Evolutionary conservation across 192 early-diverging fungal species (phyloP), one percentile per base, ranked within the genome.

Genomic region (Coemansia sp.): DNA sequence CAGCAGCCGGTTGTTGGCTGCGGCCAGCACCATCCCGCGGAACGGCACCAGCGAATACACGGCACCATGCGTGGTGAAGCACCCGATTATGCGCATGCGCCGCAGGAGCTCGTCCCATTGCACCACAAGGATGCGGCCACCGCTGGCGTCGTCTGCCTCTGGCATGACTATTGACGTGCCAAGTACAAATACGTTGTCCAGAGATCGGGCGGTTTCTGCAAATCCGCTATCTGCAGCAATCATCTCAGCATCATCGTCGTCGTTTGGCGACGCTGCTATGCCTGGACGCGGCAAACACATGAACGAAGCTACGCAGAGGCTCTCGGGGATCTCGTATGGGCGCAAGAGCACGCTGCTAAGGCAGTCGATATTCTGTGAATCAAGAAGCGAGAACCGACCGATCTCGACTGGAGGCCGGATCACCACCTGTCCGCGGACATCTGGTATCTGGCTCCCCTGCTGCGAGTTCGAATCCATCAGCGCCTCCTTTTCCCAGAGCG

Each of bases 51-150:
- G 39, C 12, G 69, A 63, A 39, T 91, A 94, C 3, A 91, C 89
- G 1, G 85, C 84, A 0, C 94, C 95, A 23, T 70, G 68, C 0
- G 88, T 79, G n/a, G 72, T 74, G 4, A 83, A 37, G 35, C 71
- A 66, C 10, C 69, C 61, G 0, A 91, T 79, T 7, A 94, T 55
- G 30, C 73, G 58, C 21, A 93, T 74, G 25, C 84, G 71, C 7
- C 76, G 71, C n/a, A 37, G 67, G 15, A 58, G 61, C 3, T 69
- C 61, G 9, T 91, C 83, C 68, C 68, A 84, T n/a, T 74, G 71
- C 52, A 91, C 81, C 13, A 91, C 77, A 31, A 94, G 61, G 4
- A 97, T 79, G 7, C 95, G 77, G 18, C 95, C 97, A 18, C 74
- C 83, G n/a, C 58, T 62, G 6, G 88, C 86, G 6, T 94, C 86